Conservation (phyloP, 768 basidiomycete genomes). For the Phlebiopsis gigantea region DNA sequence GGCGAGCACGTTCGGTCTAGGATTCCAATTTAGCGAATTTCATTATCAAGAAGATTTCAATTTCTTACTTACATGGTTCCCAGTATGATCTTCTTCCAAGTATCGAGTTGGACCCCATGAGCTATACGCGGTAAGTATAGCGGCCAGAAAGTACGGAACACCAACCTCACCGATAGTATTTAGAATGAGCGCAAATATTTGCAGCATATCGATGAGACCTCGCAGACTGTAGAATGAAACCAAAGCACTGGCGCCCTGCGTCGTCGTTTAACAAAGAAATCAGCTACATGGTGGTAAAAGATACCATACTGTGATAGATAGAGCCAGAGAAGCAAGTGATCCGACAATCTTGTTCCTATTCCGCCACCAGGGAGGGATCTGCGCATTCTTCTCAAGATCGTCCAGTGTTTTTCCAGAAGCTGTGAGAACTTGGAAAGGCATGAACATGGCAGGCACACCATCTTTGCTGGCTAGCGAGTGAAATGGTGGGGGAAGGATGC, state of each 20-base stretch:
- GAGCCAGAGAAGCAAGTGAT: constrained; percentile 36
- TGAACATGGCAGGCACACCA: constrained; percentile 41
- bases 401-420: constrained; percentile 45
- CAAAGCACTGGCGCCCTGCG: constrained; percentile 63
- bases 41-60: not conserved
- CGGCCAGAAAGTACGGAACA: not conserved
- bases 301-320: constrained; percentile 50
- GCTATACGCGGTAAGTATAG: not conserved
- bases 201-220: constrained; percentile 62
- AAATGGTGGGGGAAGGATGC: constrained; percentile 41
- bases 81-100: constrained; percentile 57
- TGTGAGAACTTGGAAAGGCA: constrained; percentile 54
- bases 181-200: constrained; percentile 67
- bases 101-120: constrained; percentile 19
- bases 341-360: constrained; percentile 50
- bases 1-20: constrained; percentile 67
- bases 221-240: constrained; percentile 67
- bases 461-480: not conserved
- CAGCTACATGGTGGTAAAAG: not conserved
- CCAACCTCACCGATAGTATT: constrained; percentile 51
- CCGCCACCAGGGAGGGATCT: constrained; percentile 44
- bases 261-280: constrained; percentile 5
- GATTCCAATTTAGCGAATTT: not conserved
- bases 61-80: constrained; percentile 53
- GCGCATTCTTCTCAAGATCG: constrained; percentile 54